A percentile compares a stretch with the other conserved stretches of the same genome.
phyloP scores from a whole-genome alignment of 768 basidiomycete species.

The Chalciporus piperatus region DNA sequence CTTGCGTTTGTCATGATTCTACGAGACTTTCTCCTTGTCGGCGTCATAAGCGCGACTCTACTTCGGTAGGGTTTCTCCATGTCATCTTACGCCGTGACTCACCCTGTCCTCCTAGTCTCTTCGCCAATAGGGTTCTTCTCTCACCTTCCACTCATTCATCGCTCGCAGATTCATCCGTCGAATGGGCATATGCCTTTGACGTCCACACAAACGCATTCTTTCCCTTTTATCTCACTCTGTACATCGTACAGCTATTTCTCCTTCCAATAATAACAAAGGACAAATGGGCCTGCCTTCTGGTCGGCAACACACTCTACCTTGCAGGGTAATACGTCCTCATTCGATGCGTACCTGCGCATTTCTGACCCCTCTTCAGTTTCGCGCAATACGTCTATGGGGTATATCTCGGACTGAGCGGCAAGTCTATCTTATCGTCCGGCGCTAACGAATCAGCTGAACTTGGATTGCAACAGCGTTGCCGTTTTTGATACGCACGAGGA shows the following conservation, averaged over 20 bases:
- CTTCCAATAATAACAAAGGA: conserved; percentile 77
- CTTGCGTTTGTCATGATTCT: conserved; percentile 81
- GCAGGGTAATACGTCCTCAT: conserved; percentile 59
- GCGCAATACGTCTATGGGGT: conserved; percentile 91
- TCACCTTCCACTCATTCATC: conserved; percentile 73
- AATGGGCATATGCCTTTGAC: conserved; percentile 96
- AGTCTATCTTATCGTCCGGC: conserved; percentile 20
- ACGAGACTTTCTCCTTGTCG: conserved; percentile 83
- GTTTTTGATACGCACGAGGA: conserved; percentile 85
- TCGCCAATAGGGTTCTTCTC: conserved; percentile 67
- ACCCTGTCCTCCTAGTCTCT: conserved; percentile 44
- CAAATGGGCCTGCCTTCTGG: conserved; percentile 92
- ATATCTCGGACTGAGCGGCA: conserved; percentile 82
- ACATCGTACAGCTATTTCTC: conserved; percentile 84
- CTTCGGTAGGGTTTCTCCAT: conserved; percentile 52
- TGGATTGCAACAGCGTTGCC: conserved; percentile 64
- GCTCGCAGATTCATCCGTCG: conserved; percentile 67
- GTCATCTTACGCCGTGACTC: neutral
- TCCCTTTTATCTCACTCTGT: conserved; percentile 86
- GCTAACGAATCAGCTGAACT: conserved; percentile 7
- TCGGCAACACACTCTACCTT: conserved; percentile 79
- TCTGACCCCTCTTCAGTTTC: conserved; percentile 47
- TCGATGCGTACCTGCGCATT: neutral
- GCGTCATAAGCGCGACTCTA: conserved; percentile 69
- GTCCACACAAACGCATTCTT: conserved; percentile 98